Conservation (phyloP, 129 eudicot species). For the Centaurea solstitialis region DNA sequence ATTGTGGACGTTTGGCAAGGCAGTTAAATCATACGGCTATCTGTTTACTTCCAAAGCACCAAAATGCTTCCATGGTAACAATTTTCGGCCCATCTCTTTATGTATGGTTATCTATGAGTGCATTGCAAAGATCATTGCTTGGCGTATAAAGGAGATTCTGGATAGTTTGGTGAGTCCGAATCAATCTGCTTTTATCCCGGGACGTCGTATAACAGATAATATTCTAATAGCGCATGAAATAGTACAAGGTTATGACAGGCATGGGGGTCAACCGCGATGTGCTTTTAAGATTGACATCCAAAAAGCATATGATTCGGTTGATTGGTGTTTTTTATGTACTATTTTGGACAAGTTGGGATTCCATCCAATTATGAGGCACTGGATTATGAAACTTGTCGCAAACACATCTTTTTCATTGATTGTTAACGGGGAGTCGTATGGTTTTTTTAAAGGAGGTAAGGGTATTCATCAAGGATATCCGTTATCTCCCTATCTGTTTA, state of each 20-base stretch:
- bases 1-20: no score
- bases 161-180: not conserved
- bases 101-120: not conserved
- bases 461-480: not conserved
- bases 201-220: not conserved
- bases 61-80: no score
- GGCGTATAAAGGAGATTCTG: not conserved
- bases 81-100: not conserved
- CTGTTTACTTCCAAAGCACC: no score
- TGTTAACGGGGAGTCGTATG: not conserved
- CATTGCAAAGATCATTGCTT: not conserved
- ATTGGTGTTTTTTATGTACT: not conserved
- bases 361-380: not conserved
- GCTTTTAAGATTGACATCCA: no score
- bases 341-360: not conserved
- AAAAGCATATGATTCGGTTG: no score
- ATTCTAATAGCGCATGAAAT: not conserved
- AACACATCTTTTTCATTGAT: not conserved
- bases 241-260: not conserved
- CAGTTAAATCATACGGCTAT: no score
- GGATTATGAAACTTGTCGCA: not conserved
- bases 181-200: not conserved
- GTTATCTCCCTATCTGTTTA: not conserved
- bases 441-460: no score
- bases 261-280: no score